Evolutionary conservation across 139 green algal species (phyloP).

Genomic region (Pleodorina starrii): DNA sequence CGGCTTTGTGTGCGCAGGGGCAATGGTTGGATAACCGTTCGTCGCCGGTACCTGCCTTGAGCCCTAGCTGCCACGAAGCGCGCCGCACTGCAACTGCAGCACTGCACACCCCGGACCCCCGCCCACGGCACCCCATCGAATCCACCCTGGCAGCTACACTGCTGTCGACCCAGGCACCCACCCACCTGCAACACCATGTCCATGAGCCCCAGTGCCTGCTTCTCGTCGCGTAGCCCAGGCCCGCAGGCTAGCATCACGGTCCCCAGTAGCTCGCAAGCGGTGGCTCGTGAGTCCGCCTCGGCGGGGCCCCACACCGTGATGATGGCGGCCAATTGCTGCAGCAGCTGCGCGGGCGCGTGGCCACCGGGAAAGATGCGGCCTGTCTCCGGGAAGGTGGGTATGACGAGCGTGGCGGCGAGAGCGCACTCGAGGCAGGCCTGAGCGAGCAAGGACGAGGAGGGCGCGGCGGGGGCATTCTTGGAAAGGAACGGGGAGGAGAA

Average conservation of each 20-base stretch:
- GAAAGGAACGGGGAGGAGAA: too few relatives aligned
- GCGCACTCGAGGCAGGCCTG: conserved; percentile 45
- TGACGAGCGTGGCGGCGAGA: not conserved
- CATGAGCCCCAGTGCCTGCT: conserved; percentile 45
- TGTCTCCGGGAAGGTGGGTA: conserved; percentile 32
- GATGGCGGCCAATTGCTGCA: conserved; percentile 41
- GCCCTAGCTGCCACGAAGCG: too few relatives aligned
- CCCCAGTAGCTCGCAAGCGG: conserved; percentile 11
- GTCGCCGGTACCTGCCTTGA: too few relatives aligned
- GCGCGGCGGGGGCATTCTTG: too few relatives aligned
- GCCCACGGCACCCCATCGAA: too few relatives aligned
- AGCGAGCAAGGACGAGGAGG: too few relatives aligned
- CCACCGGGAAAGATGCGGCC: conserved; percentile 43
- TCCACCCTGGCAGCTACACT: too few relatives aligned
- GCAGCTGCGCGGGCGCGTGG: conserved; percentile 35
- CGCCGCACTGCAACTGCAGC: too few relatives aligned
- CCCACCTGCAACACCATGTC: conserved; percentile 43
- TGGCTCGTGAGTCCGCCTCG: not conserved
- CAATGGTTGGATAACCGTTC: too few relatives aligned
- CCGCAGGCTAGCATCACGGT: conserved; percentile 23
- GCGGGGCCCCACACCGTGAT: conserved; percentile 4
- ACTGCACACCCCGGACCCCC: too few relatives aligned
- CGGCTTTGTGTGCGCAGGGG: too few relatives aligned
- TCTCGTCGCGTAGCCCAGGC: conserved; percentile 42
- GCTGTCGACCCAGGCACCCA: too few relatives aligned